phyloP scores from a whole-genome alignment of 345 rosid genomes.

The Hypericum androsaemum region DNA sequence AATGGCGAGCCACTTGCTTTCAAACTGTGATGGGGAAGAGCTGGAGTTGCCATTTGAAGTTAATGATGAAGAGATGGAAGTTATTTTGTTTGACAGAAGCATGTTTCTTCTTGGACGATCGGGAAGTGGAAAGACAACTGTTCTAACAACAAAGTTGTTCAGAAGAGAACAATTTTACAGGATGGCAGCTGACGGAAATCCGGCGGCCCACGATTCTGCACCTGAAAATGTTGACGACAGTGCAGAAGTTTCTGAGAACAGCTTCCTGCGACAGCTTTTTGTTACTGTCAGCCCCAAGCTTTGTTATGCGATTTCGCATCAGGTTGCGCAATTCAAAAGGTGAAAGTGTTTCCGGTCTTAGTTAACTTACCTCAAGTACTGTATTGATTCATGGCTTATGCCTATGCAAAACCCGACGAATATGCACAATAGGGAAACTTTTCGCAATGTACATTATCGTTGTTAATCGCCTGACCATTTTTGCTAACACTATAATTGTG shows the following conservation, averaged over 20 bases:
- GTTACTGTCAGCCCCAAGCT: conserved; percentile 44
- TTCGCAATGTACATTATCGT: too few species aligned
- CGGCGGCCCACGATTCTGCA: background rate
- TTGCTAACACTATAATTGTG: too few species aligned
- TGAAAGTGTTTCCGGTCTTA: background rate
- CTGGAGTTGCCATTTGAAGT: conserved; percentile 45
- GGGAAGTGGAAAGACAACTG: conserved; percentile 55
- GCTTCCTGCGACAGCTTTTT: conserved; percentile 35
- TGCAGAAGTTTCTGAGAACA: background rate
- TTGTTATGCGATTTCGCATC: conserved; percentile 37
- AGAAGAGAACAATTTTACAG: conserved; percentile 25
- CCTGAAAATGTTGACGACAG: background rate
- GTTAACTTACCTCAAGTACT: conserved; percentile 1
- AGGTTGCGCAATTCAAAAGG: conserved; percentile 38
- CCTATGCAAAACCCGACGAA: too few species aligned
- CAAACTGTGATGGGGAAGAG: conserved; percentile 27
- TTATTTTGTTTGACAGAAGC: conserved; percentile 30
- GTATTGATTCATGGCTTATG: too few species aligned
- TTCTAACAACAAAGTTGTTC: conserved; percentile 37
- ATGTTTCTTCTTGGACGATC: conserved; percentile 45
- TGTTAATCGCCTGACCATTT: too few species aligned
- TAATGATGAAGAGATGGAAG: conserved; percentile 31
- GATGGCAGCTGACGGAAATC: conserved; percentile 17
- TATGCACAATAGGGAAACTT: too few species aligned
- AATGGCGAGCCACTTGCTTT: conserved; percentile 28